A percentile compares a stretch with the other conserved stretches of the same genome.
Conservation (phyloP, 1,284 basidiomycete genomes). For the Malassezia equina region DNA sequence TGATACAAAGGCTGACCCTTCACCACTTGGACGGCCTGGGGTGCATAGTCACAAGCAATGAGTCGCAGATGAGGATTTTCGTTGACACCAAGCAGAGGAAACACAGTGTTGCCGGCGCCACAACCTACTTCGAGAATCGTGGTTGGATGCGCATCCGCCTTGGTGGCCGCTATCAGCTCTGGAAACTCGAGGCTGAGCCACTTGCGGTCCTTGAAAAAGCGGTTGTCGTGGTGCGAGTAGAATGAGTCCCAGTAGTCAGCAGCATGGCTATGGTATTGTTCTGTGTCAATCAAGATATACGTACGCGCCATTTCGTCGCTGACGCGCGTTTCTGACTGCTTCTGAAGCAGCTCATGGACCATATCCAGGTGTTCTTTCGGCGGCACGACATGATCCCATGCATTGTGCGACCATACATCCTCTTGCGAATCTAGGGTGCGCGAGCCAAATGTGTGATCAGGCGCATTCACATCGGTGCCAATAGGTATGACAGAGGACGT, state of each 20-base stretch:
- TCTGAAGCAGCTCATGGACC: constrained; percentile 22
- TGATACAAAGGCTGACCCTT: constrained; percentile 49
- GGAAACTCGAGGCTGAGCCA: constrained; percentile 46
- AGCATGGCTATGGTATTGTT: constrained; percentile 25
- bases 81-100: constrained; percentile 73
- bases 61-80: constrained; percentile 66
- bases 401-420: constrained; percentile 38
- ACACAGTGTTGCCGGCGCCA: constrained; percentile 74
- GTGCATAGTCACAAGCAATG: constrained; percentile 81
- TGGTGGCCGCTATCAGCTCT: constrained; percentile 33
- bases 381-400: constrained; percentile 42
- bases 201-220: constrained; percentile 45
- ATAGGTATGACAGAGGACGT: constrained; percentile 11
- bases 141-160: constrained; percentile 16
- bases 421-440: constrained; percentile 24
- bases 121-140: constrained; percentile 43
- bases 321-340: constrained; percentile 30
- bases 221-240: constrained; percentile 37
- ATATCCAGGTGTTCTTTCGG: constrained; percentile 26
- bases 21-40: constrained; percentile 80
- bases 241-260: constrained; percentile 41
- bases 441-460: constrained; percentile 25
- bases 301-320: constrained; percentile 23
- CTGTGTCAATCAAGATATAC: background rate
- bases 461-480: background rate